Evolutionary conservation across 176 grass and related monocot species (phyloP).

Genomic region (Lolium rigidum): DNA sequence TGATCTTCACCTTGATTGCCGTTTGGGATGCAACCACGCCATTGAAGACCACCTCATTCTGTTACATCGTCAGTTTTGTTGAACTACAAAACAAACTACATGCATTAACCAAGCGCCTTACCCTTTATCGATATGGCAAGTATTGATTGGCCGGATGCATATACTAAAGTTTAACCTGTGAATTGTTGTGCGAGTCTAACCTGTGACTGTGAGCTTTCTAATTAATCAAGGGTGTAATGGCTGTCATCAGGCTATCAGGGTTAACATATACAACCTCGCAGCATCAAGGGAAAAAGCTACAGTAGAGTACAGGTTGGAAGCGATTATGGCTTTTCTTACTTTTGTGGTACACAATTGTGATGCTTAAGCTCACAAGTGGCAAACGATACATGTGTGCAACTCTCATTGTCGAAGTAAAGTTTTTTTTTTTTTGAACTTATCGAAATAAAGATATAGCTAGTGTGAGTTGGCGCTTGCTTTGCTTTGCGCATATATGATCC

Average conservation of each 20-base stretch:
- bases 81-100: background rate
- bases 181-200: background rate
- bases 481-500: background rate
- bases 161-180: background rate
- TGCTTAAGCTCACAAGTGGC: background rate
- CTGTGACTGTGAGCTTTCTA: background rate
- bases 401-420: too few relatives aligned
- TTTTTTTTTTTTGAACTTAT: too few relatives aligned
- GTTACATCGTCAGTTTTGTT: background rate
- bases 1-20: too few relatives aligned
- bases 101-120: background rate
- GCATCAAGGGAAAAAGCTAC: background rate
- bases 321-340: background rate
- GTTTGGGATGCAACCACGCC: too few relatives aligned
- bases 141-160: background rate
- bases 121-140: background rate
- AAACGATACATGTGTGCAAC: background rate
- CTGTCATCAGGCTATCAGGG: background rate
- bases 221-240: background rate
- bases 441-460: background rate
- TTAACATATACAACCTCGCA: background rate
- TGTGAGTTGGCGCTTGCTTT: slow-evolving; percentile 11
- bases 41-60: too few relatives aligned
- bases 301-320: background rate
- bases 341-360: background rate